Base-by-base conservation (phyloP, 768 basidiomycete genomes). In the Porphyrellus cyaneotinctus region DNA sequence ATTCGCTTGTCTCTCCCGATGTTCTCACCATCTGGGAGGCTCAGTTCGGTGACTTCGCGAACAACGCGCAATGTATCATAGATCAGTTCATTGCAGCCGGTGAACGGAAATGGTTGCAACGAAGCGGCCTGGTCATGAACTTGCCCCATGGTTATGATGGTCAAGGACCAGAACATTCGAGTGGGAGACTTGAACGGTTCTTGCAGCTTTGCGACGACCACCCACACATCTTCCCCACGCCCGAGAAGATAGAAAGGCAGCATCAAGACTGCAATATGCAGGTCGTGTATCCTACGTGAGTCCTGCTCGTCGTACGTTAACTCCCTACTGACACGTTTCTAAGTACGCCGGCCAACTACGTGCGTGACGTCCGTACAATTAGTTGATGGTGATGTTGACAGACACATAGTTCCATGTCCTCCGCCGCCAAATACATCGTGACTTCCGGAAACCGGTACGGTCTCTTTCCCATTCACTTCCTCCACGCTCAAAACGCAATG, bases 251-350 rank as follows among this genome's bases (percentile, higher is more conserved):
- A 54, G 91, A 94, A 65, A 76, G 97, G 43, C 94, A 97, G 64
- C 94, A 97, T 66, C 97, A 99, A 75, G 97, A 99, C 69, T 97
- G 95, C 73, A 99, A 98, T 69, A 92, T 98, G 91, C 97, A 98
- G 74, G 88, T 99, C 59, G 92, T 95, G 26, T 98, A 98, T 73
- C 91, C 94, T 6, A 94, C 94, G 87, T 90, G 66, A 70, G 87
- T 78, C 31, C 10, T 36, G 2, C 26, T 51, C 52, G 14, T 26
- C 24, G 23, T 35, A 43, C 38, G 23, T 15, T 12, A 13, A 38
- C 38, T 33, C 7, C 0, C n/a, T 41, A 47, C 49, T 63, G 58
- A 59, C 49, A 55, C 14, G 54, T 38, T 28, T n/a, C 6, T 43
- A 56, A 91, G 89, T 23, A 95, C 95, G 1, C 95, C 97, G 9